Percentiles rank a stretch among this genome's conserved stretches.
These are phyloP conservation scores for Cladophialophora yegresii DNA, from an alignment of 2,329 filamentous ascomycete genomes.

Conservation along the genomic window DNA sequence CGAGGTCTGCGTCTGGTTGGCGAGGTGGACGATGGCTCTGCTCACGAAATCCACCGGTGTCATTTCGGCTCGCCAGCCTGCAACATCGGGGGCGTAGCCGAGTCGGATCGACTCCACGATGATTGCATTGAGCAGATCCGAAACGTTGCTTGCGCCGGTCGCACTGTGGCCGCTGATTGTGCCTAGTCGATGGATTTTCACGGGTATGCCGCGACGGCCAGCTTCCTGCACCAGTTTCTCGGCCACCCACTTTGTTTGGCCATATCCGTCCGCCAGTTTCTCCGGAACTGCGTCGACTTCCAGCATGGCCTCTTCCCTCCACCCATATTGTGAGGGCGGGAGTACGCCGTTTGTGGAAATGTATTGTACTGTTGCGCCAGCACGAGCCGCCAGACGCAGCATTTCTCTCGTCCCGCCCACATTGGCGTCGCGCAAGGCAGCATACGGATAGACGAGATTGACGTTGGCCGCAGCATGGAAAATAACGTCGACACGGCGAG, in stretches of 20 bases:
- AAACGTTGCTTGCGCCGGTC: slow-evolving; percentile 74
- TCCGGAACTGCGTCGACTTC: slow-evolving; percentile 67
- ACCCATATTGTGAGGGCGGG: slow-evolving; percentile 68
- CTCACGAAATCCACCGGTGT: slow-evolving; percentile 81
- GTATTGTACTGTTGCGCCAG: slow-evolving; percentile 73
- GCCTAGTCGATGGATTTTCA: slow-evolving; percentile 70
- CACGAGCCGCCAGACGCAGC: slow-evolving; percentile 67
- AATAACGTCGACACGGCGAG: slow-evolving; percentile 68
- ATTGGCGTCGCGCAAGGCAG: slow-evolving; percentile 71
- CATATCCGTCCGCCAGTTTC: slow-evolving; percentile 71
- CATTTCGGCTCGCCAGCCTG: slow-evolving; percentile 79
- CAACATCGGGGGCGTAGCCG: slow-evolving; percentile 68
- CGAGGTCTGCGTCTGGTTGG: slow-evolving; percentile 62
- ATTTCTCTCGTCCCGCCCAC: slow-evolving; percentile 78
- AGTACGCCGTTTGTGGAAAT: slow-evolving; percentile 79
- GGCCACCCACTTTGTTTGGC: slow-evolving; percentile 79
- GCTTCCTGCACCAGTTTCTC: slow-evolving; percentile 74
- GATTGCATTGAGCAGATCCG: slow-evolving; percentile 73
- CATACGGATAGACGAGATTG: slow-evolving; percentile 76
- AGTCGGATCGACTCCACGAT: slow-evolving; percentile 76
- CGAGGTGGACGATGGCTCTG: slow-evolving; percentile 69
- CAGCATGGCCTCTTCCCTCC: slow-evolving; percentile 69
- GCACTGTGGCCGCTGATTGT: slow-evolving; percentile 77
- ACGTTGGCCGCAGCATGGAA: slow-evolving; percentile 77
- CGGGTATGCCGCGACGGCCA: slow-evolving; percentile 66